Evolutionary conservation across 257 asterid species (phyloP).

Genomic region (Solanum ahanhuiri): DNA sequence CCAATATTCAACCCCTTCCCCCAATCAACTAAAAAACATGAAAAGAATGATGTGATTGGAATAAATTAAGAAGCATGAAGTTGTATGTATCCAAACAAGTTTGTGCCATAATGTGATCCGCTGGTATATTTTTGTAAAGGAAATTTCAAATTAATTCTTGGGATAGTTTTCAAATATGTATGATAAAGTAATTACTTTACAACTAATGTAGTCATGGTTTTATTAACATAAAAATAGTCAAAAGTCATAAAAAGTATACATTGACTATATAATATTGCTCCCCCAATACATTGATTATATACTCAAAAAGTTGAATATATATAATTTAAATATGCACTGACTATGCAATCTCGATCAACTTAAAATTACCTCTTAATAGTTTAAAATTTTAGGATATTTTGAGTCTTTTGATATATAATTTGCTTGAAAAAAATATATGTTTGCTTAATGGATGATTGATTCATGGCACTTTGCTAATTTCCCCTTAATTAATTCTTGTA

Average conservation of each 20-base stretch:
- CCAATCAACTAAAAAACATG: neutral
- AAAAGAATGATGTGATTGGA: neutral
- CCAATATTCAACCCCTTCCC: neutral
- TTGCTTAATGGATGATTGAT: neutral
- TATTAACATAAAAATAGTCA: neutral
- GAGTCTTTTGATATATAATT: no score
- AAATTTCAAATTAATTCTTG: neutral
- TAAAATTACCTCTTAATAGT: neutral
- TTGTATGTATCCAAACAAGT: neutral
- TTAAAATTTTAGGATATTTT: no score
- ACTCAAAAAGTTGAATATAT: no score
- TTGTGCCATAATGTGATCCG: neutral
- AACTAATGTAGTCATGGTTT: no score
- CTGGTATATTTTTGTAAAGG: neutral
- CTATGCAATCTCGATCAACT: neutral
- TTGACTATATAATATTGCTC: neutral
- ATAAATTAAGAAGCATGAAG: neutral
- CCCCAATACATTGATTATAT: neutral
- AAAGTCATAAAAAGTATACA: neutral
- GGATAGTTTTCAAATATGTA: no score
- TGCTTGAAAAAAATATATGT: no score
- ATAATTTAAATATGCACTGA: neutral
- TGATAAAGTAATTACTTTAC: neutral
- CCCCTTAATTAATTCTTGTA: neutral
- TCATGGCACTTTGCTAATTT: neutral